Base-by-base conservation (phyloP, 192 early-diverging fungal genomes). In the Backusella morwellensis region DNA sequence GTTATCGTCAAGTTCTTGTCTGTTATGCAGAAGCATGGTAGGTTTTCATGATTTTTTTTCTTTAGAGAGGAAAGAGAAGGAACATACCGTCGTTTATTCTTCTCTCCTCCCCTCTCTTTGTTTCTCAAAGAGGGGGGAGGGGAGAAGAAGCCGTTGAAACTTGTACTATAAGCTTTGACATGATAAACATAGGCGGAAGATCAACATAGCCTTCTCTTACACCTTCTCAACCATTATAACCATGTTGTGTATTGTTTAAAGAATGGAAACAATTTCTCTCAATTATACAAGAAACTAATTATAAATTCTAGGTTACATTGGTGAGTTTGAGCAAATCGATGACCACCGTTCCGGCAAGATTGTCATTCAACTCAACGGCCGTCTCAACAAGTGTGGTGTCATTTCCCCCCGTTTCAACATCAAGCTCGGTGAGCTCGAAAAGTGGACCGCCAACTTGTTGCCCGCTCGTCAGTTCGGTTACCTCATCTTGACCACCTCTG, bases 331-430 rank as follows among this genome's bases (percentile, higher is more conserved):
- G 87, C 94, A 95, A 86, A 92, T 99, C 78, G 96, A 99, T 86
- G 97, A 99, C 86, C 96, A 97, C 88, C 95, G 96, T 78, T 92
- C 94, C 78, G 96, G 95, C 85, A 98, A 98, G 94, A 96, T 99
- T 78, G 95, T 99, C 59, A 91, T 99, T 81, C 98, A 99, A 88
- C 94, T 99, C 75, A 96, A 93, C 80, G 97, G 98, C 80, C 97
- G 98, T 81, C 86, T 99, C 80, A 99, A 99, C 95, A 99, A 99
- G 92, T 97, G 95, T 89, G 96, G 97, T 88, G 97, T 97, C 85
- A 98, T 98, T 86, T 97, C 95, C 44, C 97, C 98, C 80, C 95
- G 98, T 80, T 99, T 98, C 92, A 95, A 97, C 88, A 91, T 99
- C 87, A 94, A 96, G 92, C 86, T 96, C 77, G 84, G 88, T 81